Percentiles rank a stretch among this genome's conserved stretches.
These are phyloP conservation scores for Cyberlindnera galapagoensis DNA, from an alignment of 805 yeast species.

Conservation along the genomic window DNA sequence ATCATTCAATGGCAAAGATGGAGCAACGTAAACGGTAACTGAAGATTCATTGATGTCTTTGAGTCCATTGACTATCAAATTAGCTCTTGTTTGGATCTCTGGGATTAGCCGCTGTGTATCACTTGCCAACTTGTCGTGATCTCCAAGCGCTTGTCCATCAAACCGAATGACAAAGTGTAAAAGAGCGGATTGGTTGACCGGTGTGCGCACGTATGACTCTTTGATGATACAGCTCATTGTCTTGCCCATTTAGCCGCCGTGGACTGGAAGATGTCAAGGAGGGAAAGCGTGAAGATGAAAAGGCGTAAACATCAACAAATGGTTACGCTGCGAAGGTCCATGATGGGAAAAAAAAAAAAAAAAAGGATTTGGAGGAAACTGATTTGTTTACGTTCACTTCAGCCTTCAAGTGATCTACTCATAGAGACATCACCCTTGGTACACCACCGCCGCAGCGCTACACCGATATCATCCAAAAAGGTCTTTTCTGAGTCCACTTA, in stretches of 20 bases:
- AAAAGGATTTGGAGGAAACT: too few species aligned
- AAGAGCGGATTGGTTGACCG: constrained; percentile 5
- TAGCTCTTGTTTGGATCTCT: constrained; percentile 1
- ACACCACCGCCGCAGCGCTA: too few species aligned
- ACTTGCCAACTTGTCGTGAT: not conserved
- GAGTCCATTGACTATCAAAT: constrained; percentile 1
- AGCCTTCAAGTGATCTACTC: too few species aligned
- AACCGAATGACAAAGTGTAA: constrained; percentile 6
- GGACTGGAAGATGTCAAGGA: not conserved
- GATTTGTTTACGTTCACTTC: too few species aligned
- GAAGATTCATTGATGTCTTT: constrained; percentile 1
- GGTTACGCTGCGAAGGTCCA: not conserved
- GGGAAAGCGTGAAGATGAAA: not conserved
- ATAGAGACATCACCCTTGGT: too few species aligned
- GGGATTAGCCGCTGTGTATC: not conserved
- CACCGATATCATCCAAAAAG: too few species aligned
- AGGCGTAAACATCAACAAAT: not conserved
- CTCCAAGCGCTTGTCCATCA: not conserved
- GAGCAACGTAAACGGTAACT: constrained; percentile 1
- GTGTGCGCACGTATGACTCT: constrained; percentile 5
- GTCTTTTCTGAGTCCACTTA: too few species aligned
- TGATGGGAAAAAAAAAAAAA: not conserved
- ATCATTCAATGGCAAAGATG: constrained; percentile 4
- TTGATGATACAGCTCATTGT: constrained; percentile 2
- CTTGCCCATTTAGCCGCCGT: not conserved